Base-by-base conservation (phyloP, 371 early-diverging fungal species). In the Syncephalis fuscata region DNA sequence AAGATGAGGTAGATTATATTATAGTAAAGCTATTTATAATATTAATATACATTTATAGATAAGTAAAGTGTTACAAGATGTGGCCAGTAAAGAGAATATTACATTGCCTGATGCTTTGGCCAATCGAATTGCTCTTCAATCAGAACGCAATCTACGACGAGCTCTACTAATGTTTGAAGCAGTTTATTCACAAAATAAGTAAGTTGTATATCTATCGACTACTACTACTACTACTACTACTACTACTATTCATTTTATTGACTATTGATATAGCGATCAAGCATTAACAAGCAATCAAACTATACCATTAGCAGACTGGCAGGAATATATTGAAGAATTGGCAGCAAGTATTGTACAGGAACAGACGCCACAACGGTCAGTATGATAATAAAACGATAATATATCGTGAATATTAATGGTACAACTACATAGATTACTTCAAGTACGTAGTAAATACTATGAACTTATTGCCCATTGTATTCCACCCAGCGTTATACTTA, bases 131-230 rank as follows among this genome's bases (percentile, higher is more conserved):
- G 84, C 88, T 0, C 65, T 67, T 23, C 61, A 69, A 38, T 68
- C 80, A 1, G 72, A 82, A 22, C 80, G 96, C 44, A 97, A 99
- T 61, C 59, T 96, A 50, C 67, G 98, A 48, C 80, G 82, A 48
- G 90, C 98, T 0, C 46, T 97, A 11, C 64, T 95, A 52, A 75
- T 91, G 67, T 68, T 98, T 7, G 99, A 95, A 61, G 80, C 86
- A 15, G 76, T 79, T n/a, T 77, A 75, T 45, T 82, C 79, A 15
- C 74, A 76, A 60, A 65, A 78, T 78, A 85, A 66, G 40, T 63
- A 25, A 38, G 16, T 15, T 4, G 20, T 32, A n/a, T n/a, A n/a
- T n/a, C n/a, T n/a, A n/a, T n/a, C n/a, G n/a, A n/a, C n/a, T n/a
- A n/a, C n/a, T n/a, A n/a, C n/a, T n/a, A n/a, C n/a, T n/a, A n/a